Percentiles rank a stretch among this genome's conserved stretches.
Evolutionary conservation across 495 filamentous ascomycete genomes (phyloP).

Genomic region (Beverwykella pulmonaria): DNA sequence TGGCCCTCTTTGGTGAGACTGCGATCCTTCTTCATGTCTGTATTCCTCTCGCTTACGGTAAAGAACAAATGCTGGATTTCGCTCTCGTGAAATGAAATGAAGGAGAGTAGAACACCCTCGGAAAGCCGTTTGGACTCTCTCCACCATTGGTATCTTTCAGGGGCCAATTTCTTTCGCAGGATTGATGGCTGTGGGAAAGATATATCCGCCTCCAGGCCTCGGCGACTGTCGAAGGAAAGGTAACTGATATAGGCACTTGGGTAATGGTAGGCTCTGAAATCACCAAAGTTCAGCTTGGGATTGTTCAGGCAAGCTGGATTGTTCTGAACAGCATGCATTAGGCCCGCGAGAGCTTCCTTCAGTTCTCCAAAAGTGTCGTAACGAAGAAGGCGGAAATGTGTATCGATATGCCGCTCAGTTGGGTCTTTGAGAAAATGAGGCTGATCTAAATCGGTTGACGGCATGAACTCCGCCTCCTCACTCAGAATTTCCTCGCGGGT

Average conservation of each 20-base stretch:
- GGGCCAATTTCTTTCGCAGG: neutral
- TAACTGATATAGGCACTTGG: neutral
- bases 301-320: neutral
- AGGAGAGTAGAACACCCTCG: slow-evolving; percentile 11
- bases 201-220: slow-evolving; percentile 52
- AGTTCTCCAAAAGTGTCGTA: slow-evolving; percentile 68
- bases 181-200: neutral
- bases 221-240: slow-evolving; percentile 54
- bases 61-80: slow-evolving; percentile 16
- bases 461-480: slow-evolving; percentile 60
- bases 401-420: slow-evolving; percentile 64
- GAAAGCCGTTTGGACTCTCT: slow-evolving; percentile 1
- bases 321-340: neutral
- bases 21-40: neutral
- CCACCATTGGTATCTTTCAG: slow-evolving; percentile 15
- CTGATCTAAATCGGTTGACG: slow-evolving; percentile 53
- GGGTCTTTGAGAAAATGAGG: slow-evolving; percentile 57
- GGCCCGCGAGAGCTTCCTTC: slow-evolving; percentile 54
- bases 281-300: slow-evolving; percentile 1
- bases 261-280: slow-evolving; percentile 3
- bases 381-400: slow-evolving; percentile 69
- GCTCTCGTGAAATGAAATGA: neutral
- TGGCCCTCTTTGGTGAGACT: slow-evolving; percentile 5
- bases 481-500: slow-evolving; percentile 63
- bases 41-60: slow-evolving; percentile 1